Conservation (phyloP, 257 asterid species). For the Solanum chmielewskii region DNA sequence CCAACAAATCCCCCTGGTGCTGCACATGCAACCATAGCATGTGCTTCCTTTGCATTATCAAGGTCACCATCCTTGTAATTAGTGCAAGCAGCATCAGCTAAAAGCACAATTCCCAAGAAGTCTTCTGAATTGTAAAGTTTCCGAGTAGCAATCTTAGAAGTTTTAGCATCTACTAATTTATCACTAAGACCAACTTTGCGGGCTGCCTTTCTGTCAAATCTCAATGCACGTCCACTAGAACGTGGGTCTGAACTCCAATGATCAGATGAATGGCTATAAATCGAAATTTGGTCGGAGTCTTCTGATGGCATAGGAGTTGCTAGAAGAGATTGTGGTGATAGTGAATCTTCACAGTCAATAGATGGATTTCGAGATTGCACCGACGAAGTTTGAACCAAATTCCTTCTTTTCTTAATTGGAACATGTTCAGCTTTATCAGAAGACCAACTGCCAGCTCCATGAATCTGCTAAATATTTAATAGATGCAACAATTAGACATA, state of each 20-base stretch:
- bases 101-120: slow-evolving; percentile 78
- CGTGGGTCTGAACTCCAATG: neutral
- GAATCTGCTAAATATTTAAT: slow-evolving; percentile 29
- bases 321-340: slow-evolving; percentile 13
- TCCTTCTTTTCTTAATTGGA: slow-evolving; percentile 65
- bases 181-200: slow-evolving; percentile 7
- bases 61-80: slow-evolving; percentile 28
- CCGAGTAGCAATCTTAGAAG: slow-evolving; percentile 9
- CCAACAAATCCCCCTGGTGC: slow-evolving; percentile 15
- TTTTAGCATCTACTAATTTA: slow-evolving; percentile 2
- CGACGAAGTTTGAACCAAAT: slow-evolving; percentile 30
- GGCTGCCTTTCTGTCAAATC: slow-evolving; percentile 10
- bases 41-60: slow-evolving; percentile 21
- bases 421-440: slow-evolving; percentile 34
- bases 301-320: slow-evolving; percentile 36
- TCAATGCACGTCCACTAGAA: slow-evolving; percentile 12
- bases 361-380: slow-evolving; percentile 21
- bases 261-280: slow-evolving; percentile 30
- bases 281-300: slow-evolving; percentile 29
- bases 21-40: slow-evolving; percentile 18
- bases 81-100: slow-evolving; percentile 59
- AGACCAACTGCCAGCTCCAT: slow-evolving; percentile 15
- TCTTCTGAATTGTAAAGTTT: slow-evolving; percentile 28
- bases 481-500: neutral
- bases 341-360: slow-evolving; percentile 10